Base-by-base conservation (phyloP, 1,139 yeast species). In the Candida sojae region DNA sequence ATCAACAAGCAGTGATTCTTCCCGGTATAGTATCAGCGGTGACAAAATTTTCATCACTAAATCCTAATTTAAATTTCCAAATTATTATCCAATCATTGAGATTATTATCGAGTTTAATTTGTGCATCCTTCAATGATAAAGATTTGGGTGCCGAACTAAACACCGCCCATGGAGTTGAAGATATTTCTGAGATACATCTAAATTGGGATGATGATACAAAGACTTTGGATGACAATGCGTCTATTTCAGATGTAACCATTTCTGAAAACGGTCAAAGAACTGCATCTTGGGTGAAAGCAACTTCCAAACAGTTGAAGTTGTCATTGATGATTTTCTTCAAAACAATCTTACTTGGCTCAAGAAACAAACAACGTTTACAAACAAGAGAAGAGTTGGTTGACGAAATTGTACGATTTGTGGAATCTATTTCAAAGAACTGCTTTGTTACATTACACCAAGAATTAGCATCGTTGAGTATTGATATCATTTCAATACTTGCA, bases 261-360 rank as follows among this genome's bases (percentile, higher is more conserved):
- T 11, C 39, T n/a, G 51, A 50, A 29, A 40, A 45, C 30, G 53
- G 50, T n/a, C 52, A 54, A 25, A 70, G 91, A 54, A 75, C 82
- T 1, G 66, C 68, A 10, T 61, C 80, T 8, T 88, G 96, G 96
- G 63, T 86, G 21, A 68, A 61, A 17, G 89, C 85, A 0, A 84
- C 92, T 0, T 71, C 86, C 1, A 68, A 71, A 31, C 93, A 88
- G 57, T 71, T 88, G 25, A 78, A 75, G 44, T 60, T 75, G 5
- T 73, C 82, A 1, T 63, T 83, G 34, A 54, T 70, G 2, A 57
- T 64, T 5, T 60, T 68, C 48, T 68, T 70, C 61, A 64, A 66
- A 54, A 55, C 62, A 42, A 42, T 67, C 3, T 46, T 66, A 17
- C 39, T 54, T 26, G 48, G 52, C 17, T 34, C 54, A 6, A 46